These are phyloP conservation scores for Rhizoctonia solani DNA, from an alignment of 1,284 basidiomycete species.

Conservation along the genomic window DNA sequence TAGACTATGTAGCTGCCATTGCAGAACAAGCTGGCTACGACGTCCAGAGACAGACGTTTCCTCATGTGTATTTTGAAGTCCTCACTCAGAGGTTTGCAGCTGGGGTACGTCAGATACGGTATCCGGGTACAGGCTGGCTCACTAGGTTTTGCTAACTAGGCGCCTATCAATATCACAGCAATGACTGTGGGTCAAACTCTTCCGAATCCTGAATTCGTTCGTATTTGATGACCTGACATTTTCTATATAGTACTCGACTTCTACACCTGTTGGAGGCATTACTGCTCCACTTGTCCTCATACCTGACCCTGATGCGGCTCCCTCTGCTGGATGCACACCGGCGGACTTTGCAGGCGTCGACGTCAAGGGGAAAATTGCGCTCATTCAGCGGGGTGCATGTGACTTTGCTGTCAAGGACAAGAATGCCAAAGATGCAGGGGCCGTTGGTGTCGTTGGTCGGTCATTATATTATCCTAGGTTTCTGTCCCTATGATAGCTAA, in stretches of 20 bases:
- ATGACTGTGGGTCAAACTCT: not conserved
- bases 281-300: conserved; percentile 21
- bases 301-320: conserved; percentile 4
- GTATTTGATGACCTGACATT: not conserved
- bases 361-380: conserved; percentile 21
- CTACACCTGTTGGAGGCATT: conserved; percentile 12
- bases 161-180: conserved; percentile 10
- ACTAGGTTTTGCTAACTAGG: too few relatives aligned
- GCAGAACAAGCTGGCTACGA: conserved; percentile 23
- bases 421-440: conserved; percentile 19
- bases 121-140: too few relatives aligned
- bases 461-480: too few relatives aligned
- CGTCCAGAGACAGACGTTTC: conserved; percentile 22
- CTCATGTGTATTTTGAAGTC: not conserved
- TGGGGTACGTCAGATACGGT: too few relatives aligned
- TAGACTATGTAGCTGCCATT: conserved; percentile 28
- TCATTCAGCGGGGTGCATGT: conserved; percentile 24
- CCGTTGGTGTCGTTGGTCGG: conserved; percentile 11
- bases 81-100: conserved; percentile 16
- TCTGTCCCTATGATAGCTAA: not conserved
- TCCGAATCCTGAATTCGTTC: not conserved
- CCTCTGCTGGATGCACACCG: conserved; percentile 11
- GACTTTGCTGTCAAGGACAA: not conserved
- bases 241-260: conserved; percentile 17
- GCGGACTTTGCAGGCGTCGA: conserved; percentile 8